Base-by-base conservation (phyloP, 164 flowering plant species). In the Stephania japonica region DNA sequence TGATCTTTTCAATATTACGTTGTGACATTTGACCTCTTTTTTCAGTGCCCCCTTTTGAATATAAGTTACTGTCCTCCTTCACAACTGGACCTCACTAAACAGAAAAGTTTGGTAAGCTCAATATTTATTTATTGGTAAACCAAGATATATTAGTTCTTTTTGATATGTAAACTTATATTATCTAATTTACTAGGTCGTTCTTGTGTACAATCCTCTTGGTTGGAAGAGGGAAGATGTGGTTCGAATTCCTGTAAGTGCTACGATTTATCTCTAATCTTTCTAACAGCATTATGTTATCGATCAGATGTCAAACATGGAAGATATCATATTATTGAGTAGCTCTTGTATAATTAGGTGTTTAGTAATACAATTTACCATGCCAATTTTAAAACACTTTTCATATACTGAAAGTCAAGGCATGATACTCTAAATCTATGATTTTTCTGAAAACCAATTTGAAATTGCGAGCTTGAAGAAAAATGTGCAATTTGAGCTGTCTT, bases 51-150 rank as follows among this genome's bases (percentile, higher is more conserved):
- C 59, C 92, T 93, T 78, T 87, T 93, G 63, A 93, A 93, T 78
- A 86, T 93, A 71, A 91, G 97, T 78, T 91, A 90, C 68, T 93
- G 97, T 80, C 97, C 98, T 79, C 86, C 93, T 79, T 87, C 97
- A 61, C 97, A 93, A 85, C 81, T 82, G 63, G 79, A 67, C 72
- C 81, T 89, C 67, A 75, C 87, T 63, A 74, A 49, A 65, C 89
- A 86, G 67, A 91, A 90, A 78, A 86, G 83, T 80, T 81, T 90
- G 90, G 98, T 91, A 83, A 85, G 83, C 68, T 73, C 9, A 59
- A 73, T 64, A 49, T 70, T 42, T 69, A 32, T 24, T 64, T 13
- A 32, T 32, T 32, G 38, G 38, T 32, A 32, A 32, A 32, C 38
- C 38, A 32, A 32, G 38, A 32, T 32, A 32, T 32, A 32, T 32